phyloP scores from a whole-genome alignment of 768 basidiomycete species.

The Pulveroboletus sp. region DNA sequence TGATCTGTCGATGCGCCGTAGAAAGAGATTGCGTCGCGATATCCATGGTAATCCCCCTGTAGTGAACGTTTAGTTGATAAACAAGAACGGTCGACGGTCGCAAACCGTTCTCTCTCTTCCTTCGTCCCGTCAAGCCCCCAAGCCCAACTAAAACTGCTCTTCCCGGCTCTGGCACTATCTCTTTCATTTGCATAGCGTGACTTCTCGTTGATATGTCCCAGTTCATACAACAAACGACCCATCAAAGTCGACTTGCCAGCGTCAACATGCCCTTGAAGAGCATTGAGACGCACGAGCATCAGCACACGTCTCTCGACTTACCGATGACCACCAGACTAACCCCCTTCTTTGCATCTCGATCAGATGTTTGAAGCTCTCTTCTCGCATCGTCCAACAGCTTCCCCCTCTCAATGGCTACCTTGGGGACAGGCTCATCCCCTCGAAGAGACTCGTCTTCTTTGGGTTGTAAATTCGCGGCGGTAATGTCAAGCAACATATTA shows the following conservation, averaged over 20 bases:
- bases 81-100: neutral
- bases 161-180: constrained; percentile 85
- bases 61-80: constrained; percentile 6
- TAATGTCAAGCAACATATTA: constrained; percentile 66
- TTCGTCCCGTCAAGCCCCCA: constrained; percentile 93
- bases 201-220: constrained; percentile 85
- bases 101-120: constrained; percentile 90
- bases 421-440: constrained; percentile 53
- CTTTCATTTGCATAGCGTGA: constrained; percentile 80
- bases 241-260: constrained; percentile 98
- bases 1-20: constrained; percentile 75
- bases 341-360: constrained; percentile 55
- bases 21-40: constrained; percentile 78
- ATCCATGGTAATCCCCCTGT: constrained; percentile 97
- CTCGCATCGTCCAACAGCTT: constrained; percentile 81
- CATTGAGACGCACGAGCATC: constrained; percentile 8
- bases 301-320: constrained; percentile 31
- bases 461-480: constrained; percentile 61
- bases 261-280: constrained; percentile 84
- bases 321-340: constrained; percentile 92
- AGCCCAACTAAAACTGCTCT: constrained; percentile 95
- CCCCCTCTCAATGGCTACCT: constrained; percentile 65
- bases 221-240: constrained; percentile 90
- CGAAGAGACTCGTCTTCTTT: constrained; percentile 38
- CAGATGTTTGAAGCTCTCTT: constrained; percentile 44